phyloP scores from a whole-genome alignment of 108 stramenopile species.

The Mayamaea pseudoterrestris region DNA sequence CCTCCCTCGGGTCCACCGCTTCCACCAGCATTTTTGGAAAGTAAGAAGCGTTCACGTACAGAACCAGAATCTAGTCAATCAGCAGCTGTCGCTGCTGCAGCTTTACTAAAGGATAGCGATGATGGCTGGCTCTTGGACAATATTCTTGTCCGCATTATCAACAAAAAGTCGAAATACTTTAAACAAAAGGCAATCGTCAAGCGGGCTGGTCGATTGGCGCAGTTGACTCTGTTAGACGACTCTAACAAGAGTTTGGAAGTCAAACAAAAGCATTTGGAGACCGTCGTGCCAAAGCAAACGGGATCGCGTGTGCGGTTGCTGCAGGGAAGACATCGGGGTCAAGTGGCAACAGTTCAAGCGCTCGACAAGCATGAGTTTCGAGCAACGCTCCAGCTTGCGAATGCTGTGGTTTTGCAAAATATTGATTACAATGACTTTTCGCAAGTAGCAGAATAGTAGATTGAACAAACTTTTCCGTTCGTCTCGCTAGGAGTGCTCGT shows the following conservation, averaged over 20 bases:
- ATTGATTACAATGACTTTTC: too few species aligned
- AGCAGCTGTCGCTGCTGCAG: neutral
- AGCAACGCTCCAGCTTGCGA: constrained; percentile 25
- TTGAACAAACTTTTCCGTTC: too few species aligned
- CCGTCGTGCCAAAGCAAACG: constrained; percentile 58
- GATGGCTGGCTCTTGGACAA: constrained; percentile 50
- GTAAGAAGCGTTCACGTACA: constrained; percentile 3
- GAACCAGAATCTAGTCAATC: neutral
- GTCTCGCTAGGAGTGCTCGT: too few species aligned
- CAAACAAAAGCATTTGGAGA: constrained; percentile 84
- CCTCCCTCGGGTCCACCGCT: neutral
- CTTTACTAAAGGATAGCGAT: neutral
- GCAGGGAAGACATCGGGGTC: constrained; percentile 53
- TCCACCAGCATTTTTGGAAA: neutral
- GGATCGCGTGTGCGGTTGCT: constrained; percentile 60
- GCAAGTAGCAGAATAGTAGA: too few species aligned
- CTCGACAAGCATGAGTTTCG: constrained; percentile 39
- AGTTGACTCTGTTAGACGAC: constrained; percentile 53
- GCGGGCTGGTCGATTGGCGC: constrained; percentile 50
- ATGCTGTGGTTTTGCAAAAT: too few species aligned
- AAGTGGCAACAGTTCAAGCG: constrained; percentile 35
- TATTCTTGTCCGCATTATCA: constrained; percentile 74
- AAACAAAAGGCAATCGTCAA: constrained; percentile 72
- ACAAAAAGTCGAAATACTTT: constrained; percentile 72
- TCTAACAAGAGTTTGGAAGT: constrained; percentile 48